Conservation (phyloP, 768 basidiomycete genomes). For the Clathrus columnatus region DNA sequence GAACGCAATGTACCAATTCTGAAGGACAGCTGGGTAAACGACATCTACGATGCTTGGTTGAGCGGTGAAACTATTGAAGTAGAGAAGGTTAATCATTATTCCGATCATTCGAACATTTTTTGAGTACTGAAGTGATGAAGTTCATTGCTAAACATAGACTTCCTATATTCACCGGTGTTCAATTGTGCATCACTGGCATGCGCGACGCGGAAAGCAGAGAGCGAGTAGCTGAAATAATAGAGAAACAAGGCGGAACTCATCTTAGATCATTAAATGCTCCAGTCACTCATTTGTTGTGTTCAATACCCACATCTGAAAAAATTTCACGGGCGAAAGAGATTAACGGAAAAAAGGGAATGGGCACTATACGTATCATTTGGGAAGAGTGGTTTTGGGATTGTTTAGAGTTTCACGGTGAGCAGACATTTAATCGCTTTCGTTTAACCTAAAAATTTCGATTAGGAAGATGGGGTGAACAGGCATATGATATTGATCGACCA, state of each 20-base stretch:
- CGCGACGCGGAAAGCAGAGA: slow-evolving; percentile 51
- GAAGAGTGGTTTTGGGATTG: slow-evolving; percentile 98
- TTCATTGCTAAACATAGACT: slow-evolving; percentile 53
- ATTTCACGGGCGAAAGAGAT: slow-evolving; percentile 73
- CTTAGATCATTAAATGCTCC: slow-evolving; percentile 42
- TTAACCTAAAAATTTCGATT: slow-evolving; percentile 4
- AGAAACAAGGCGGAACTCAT: slow-evolving; percentile 55
- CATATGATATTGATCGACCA: slow-evolving; percentile 50
- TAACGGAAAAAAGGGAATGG: slow-evolving; percentile 48
- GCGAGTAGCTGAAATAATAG: slow-evolving; percentile 54
- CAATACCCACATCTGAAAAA: slow-evolving; percentile 52
- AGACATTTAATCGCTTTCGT: background rate
- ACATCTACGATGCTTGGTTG: slow-evolving; percentile 66
- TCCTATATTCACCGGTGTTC: slow-evolving; percentile 61
- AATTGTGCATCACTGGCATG: slow-evolving; percentile 70
- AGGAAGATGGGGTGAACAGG: slow-evolving; percentile 59
- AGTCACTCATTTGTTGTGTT: slow-evolving; percentile 82
- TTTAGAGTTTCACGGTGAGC: slow-evolving; percentile 58
- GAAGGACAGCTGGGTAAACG: slow-evolving; percentile 65
- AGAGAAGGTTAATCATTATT: slow-evolving; percentile 37
- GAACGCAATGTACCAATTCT: slow-evolving; percentile 76
- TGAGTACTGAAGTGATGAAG: slow-evolving; percentile 29
- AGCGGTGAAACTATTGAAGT: slow-evolving; percentile 72
- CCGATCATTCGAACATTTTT: background rate
- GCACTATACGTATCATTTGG: slow-evolving; percentile 74